phyloP scores from a whole-genome alignment of 441 rosid species.

The Isatis lusitanica region DNA sequence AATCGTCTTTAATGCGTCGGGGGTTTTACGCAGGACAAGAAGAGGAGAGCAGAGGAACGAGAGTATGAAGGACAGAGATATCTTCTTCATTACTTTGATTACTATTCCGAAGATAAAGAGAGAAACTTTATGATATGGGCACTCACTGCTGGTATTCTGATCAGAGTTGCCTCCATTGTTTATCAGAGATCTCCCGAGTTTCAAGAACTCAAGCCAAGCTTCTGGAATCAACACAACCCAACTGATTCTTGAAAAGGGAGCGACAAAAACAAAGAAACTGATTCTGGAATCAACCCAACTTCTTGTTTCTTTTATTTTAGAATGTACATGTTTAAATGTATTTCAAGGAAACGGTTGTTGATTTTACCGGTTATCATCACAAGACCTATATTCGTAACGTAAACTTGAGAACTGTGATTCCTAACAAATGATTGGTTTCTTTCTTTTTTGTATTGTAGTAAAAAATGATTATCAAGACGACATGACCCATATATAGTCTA shows the following conservation, averaged over 20 bases:
- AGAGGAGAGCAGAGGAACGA: constrained; percentile 53
- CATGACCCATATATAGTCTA: constrained; percentile 7
- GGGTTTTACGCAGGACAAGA: constrained; percentile 46
- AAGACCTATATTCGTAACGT: no score
- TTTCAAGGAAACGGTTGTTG: constrained; percentile 58
- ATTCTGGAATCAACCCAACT: no score
- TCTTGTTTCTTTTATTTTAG: no score
- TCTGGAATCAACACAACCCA: constrained; percentile 43
- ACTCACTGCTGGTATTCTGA: constrained; percentile 69
- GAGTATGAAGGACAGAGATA: constrained; percentile 52
- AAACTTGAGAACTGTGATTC: no score
- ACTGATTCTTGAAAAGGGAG: constrained; percentile 6
- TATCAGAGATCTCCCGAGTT: constrained; percentile 58
- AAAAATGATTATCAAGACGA: background rate
- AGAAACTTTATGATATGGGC: constrained; percentile 54
- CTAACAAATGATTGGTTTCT: no score
- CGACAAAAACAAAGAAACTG: no score
- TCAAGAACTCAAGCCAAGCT: constrained; percentile 54
- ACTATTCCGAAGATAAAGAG: constrained; percentile 39
- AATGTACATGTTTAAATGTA: background rate
- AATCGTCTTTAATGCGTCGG: background rate
- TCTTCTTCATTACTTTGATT: constrained; percentile 62
- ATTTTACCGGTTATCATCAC: constrained; percentile 93
- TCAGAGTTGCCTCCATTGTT: constrained; percentile 56
- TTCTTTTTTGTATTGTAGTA: background rate